Evolutionary conservation across 371 early-diverging fungal species (phyloP).

Genomic region (Coemansia linderi): DNA sequence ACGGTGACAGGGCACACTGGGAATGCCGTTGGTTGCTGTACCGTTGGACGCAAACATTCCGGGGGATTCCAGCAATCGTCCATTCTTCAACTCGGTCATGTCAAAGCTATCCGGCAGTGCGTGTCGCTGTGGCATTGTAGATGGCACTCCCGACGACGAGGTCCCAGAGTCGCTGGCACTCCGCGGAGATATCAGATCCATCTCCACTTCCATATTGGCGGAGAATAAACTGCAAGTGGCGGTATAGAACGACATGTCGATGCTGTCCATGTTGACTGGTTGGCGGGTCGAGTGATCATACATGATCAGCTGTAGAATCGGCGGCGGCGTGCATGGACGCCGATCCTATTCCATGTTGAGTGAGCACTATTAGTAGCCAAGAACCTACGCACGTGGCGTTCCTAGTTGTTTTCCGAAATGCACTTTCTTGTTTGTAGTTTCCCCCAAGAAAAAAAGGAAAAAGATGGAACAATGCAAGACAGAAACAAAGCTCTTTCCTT

Average conservation of each 20-base stretch:
- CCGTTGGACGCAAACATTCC: conserved; percentile 6
- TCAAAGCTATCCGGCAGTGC: background rate
- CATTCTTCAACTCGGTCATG: background rate
- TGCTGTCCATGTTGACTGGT: conserved; percentile 40
- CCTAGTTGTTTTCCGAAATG: no score
- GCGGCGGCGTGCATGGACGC: conserved; percentile 58
- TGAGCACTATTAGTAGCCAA: background rate
- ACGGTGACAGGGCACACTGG: conserved; percentile 5
- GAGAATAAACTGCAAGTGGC: conserved; percentile 66
- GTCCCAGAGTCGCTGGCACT: conserved; percentile 28
- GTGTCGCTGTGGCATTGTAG: conserved; percentile 10
- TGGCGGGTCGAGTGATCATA: conserved; percentile 34
- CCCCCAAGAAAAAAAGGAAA: background rate
- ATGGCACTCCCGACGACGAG: background rate
- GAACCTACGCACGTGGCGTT: no score
- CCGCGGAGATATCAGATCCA: conserved; percentile 60
- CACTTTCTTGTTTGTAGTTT: no score
- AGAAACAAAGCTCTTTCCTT: background rate
- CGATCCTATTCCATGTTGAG: conserved; percentile 49
- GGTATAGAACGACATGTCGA: conserved; percentile 63
- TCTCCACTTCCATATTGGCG: conserved; percentile 54
- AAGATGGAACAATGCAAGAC: background rate
- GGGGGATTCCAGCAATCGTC: background rate
- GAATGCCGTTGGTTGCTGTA: conserved; percentile 8
- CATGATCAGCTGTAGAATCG: conserved; percentile 52